A percentile compares a stretch with the other conserved stretches of the same genome.
These are phyloP conservation scores for Salix brachista DNA, from an alignment of 345 rosid species.

Conservation along the genomic window DNA sequence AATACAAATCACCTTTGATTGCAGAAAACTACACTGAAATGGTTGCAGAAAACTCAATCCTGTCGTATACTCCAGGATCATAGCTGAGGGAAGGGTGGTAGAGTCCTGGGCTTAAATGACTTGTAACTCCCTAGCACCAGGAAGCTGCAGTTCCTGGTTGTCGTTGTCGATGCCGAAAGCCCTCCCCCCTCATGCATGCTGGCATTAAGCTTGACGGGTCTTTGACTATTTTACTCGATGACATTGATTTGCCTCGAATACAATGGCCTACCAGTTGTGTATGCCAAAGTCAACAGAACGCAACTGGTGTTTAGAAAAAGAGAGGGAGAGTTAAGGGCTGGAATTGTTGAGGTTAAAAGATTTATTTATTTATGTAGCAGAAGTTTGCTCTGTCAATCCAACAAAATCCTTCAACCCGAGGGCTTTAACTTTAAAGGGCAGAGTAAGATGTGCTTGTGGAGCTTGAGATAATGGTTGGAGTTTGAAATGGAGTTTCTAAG, in stretches of 20 bases:
- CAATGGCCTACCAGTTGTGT: not conserved
- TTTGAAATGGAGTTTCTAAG: not conserved
- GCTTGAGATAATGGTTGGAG: not conserved
- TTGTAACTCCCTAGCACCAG: not conserved
- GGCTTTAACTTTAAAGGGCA: not conserved
- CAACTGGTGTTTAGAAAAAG: not conserved
- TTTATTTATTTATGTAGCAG: no score
- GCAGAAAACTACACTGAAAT: not conserved
- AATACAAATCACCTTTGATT: not conserved
- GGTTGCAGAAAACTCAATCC: not conserved
- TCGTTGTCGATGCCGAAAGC: not conserved
- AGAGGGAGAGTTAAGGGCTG: not conserved
- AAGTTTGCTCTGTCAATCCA: no score
- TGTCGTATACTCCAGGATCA: not conserved
- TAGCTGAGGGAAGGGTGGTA: not conserved
- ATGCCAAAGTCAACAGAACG: not conserved
- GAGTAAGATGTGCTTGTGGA: not conserved
- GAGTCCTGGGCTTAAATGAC: not conserved
- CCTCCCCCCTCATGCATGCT: not conserved
- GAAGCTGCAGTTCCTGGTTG: not conserved
- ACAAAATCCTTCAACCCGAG: no score
- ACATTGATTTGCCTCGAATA: not conserved
- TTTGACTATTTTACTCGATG: not conserved
- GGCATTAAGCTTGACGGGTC: not conserved
- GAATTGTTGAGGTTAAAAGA: no score